A percentile compares a stretch with the other conserved stretches of the same genome.
These are phyloP conservation scores for Calendula officinalis DNA, from an alignment of 129 eudicot species.

Conservation along the genomic window DNA sequence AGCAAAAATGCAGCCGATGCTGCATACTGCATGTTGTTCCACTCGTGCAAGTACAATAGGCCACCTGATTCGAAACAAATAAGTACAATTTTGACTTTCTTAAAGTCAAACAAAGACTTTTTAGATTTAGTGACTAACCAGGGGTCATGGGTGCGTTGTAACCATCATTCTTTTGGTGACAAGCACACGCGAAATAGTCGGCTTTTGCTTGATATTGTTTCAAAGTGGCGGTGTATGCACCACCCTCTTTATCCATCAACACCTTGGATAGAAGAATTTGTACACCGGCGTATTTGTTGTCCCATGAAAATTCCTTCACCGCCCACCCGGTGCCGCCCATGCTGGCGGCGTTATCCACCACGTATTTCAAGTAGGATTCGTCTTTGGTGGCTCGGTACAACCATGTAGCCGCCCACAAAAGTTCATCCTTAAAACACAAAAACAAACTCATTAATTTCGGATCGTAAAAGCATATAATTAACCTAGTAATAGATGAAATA, in stretches of 20 bases:
- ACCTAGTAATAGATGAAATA: neutral
- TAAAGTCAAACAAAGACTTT: neutral
- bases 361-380: slow-evolving; percentile 62
- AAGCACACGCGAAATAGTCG: slow-evolving; percentile 79
- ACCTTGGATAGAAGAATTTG: slow-evolving; percentile 83
- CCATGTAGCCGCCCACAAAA: slow-evolving; percentile 95
- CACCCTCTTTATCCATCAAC: slow-evolving; percentile 67
- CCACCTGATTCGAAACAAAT: slow-evolving; percentile 50
- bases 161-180: slow-evolving; percentile 78
- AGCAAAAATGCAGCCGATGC: slow-evolving; percentile 81
- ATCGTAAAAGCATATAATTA: neutral
- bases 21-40: slow-evolving; percentile 95
- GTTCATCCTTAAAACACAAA: slow-evolving; percentile 51
- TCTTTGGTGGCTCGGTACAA: slow-evolving; percentile 68
- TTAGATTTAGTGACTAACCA: slow-evolving; percentile 45
- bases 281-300: slow-evolving; percentile 65
- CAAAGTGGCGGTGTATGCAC: slow-evolving; percentile 57
- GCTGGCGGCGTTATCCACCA: slow-evolving; percentile 58
- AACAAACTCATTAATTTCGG: neutral
- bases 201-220: slow-evolving; percentile 81
- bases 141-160: slow-evolving; percentile 85
- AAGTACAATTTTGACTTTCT: slow-evolving; percentile 20
- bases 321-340: slow-evolving; percentile 95
- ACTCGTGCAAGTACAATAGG: slow-evolving; percentile 62
- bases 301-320: slow-evolving; percentile 68